A percentile compares a stretch with the other conserved stretches of the same genome.
These are phyloP conservation scores for Gliomastix tumulicola DNA, from an alignment of 2,329 filamentous ascomycete genomes.

Conservation along the genomic window DNA sequence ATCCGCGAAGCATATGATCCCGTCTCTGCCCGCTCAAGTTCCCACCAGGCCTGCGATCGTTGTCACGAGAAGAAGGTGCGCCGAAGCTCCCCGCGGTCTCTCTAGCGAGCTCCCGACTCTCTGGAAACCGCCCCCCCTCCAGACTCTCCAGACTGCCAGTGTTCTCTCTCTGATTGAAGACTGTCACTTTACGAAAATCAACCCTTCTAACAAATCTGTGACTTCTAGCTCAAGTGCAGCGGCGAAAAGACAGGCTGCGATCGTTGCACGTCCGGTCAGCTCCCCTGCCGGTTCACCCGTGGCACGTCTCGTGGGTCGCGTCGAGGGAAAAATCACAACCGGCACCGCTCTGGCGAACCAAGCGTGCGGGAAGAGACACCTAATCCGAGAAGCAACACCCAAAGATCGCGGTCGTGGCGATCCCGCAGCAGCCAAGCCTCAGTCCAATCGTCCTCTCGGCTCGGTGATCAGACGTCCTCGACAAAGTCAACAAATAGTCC, in stretches of 20 bases:
- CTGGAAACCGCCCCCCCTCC: no score
- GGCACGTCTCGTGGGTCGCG: constrained; percentile 21
- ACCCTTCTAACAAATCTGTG: constrained; percentile 4
- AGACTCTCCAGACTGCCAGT: no score
- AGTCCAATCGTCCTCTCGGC: no score
- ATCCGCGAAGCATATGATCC: constrained; percentile 26
- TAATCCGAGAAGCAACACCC: no score
- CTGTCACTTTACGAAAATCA: no score
- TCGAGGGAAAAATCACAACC: constrained; percentile 15
- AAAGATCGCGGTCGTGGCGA: background rate
- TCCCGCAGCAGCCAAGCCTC: constrained; percentile 4
- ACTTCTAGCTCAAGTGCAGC: constrained; percentile 28
- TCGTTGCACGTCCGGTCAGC: constrained; percentile 19
- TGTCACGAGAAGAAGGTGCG: constrained; percentile 31
- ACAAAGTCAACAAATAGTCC: no score
- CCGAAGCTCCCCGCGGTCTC: no score
- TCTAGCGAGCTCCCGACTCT: no score
- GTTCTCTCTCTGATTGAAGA: no score
- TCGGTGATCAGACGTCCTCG: no score
- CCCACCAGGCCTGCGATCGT: constrained; percentile 28
- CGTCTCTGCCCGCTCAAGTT: constrained; percentile 26
- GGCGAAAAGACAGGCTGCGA: constrained; percentile 29
- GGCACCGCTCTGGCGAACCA: background rate
- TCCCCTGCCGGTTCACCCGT: constrained; percentile 26
- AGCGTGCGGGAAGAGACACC: no score